These are phyloP conservation scores for Sporisorium graminicola DNA, from an alignment of 1,284 basidiomycete genomes.

Conservation along the genomic window DNA sequence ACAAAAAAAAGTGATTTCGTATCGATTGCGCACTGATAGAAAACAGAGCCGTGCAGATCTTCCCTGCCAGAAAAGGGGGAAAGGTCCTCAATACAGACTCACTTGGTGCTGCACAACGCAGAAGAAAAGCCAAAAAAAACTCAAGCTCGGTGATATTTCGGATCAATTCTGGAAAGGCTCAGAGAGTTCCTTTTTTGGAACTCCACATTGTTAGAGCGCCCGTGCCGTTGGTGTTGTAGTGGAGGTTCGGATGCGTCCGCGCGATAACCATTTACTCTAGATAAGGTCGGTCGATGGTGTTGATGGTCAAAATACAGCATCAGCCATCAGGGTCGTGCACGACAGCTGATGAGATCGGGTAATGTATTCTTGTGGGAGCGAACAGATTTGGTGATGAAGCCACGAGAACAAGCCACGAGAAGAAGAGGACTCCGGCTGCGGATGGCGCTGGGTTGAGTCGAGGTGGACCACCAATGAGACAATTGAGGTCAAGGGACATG, in stretches of 20 bases:
- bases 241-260: background rate
- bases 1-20: slow-evolving; percentile 19
- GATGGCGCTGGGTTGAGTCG: background rate
- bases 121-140: slow-evolving; percentile 5
- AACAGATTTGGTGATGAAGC: background rate
- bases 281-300: background rate
- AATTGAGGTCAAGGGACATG: background rate
- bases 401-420: too few relatives aligned
- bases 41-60: slow-evolving; percentile 26
- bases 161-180: slow-evolving; percentile 19
- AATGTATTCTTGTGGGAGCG: too few relatives aligned
- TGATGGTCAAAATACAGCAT: background rate
- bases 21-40: slow-evolving; percentile 33
- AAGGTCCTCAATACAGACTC: background rate
- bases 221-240: background rate
- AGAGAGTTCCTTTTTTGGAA: background rate
- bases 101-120: background rate
- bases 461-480: background rate
- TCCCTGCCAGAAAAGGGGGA: background rate
- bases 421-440: too few relatives aligned
- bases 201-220: background rate
- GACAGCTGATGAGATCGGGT: too few relatives aligned
- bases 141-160: slow-evolving; percentile 28
- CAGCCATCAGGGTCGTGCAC: too few relatives aligned
- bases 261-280: background rate